A percentile compares a stretch with the other conserved stretches of the same genome.
These are phyloP conservation scores for Skeletonema menzelii DNA, from an alignment of 108 stramenopile genomes.

Conservation along the genomic window DNA sequence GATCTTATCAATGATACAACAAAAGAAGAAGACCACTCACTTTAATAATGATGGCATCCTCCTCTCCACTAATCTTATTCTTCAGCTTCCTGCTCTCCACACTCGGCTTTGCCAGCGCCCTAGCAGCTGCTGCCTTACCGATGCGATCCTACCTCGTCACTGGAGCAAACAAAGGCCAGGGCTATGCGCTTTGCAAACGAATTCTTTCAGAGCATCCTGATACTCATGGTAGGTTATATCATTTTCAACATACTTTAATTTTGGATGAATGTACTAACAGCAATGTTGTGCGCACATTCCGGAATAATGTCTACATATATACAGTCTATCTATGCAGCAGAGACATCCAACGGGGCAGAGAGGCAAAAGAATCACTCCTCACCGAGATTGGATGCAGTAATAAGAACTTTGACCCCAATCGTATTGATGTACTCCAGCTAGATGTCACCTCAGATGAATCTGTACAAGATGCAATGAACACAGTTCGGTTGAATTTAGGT, in stretches of 20 bases:
- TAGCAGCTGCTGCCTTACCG: neutral
- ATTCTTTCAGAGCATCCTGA: conserved; percentile 37
- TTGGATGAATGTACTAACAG: too few relatives aligned
- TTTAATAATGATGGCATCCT: neutral
- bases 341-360: conserved; percentile 20
- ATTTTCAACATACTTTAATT: neutral
- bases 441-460: conserved; percentile 36
- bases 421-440: conserved; percentile 29
- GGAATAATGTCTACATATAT: too few relatives aligned
- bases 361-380: conserved; percentile 14
- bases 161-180: conserved; percentile 48
- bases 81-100: neutral
- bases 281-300: too few relatives aligned
- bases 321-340: conserved; percentile 14
- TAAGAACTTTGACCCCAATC: neutral
- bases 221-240: conserved; percentile 8
- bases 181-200: conserved; percentile 26
- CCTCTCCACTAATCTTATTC: neutral
- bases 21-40: too few relatives aligned
- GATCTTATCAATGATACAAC: too few relatives aligned
- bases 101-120: neutral
- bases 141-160: conserved; percentile 22
- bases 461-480: conserved; percentile 4
- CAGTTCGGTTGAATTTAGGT: conserved; percentile 2
- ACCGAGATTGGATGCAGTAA: neutral